Evolutionary conservation across 208 protist species (phyloP).

Genomic region (Acanthamoeba lenticulata): DNA sequence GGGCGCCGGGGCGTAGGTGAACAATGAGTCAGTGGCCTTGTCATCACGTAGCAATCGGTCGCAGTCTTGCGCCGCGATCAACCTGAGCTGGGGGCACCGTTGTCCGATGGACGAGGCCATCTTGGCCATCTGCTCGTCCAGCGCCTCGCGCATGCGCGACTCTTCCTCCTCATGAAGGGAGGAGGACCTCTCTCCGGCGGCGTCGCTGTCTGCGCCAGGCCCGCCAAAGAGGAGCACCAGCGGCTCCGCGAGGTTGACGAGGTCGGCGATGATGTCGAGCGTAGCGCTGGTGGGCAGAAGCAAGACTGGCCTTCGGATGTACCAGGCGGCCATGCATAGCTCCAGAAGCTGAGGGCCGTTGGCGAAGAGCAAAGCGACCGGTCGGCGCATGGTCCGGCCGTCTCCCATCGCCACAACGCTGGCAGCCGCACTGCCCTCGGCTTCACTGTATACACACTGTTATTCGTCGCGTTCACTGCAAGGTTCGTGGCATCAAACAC

Average conservation of each 20-base stretch:
- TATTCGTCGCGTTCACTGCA: background rate
- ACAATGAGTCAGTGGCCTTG: no score
- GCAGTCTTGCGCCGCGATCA: background rate
- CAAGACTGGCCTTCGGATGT: conserved; percentile 12
- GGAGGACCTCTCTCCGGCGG: no score
- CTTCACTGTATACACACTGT: background rate
- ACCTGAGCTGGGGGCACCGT: background rate
- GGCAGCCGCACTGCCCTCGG: background rate
- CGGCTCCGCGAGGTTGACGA: conserved; percentile 25
- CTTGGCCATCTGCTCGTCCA: background rate
- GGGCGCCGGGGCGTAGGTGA: background rate
- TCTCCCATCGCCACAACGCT: background rate
- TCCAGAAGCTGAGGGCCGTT: background rate
- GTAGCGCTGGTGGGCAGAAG: conserved; percentile 56
- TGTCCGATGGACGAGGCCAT: background rate
- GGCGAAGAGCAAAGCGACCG: conserved; percentile 13
- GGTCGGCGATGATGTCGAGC: conserved; percentile 52
- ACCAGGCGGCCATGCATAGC: conserved; percentile 55
- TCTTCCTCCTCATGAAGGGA: background rate
- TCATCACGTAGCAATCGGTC: no score
- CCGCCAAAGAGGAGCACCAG: conserved; percentile 31
- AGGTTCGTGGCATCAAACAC: background rate
- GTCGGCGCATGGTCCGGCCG: background rate
- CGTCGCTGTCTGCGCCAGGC: background rate
- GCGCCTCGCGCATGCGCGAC: background rate